These are phyloP conservation scores for Combretum micranthum DNA, from an alignment of 345 rosid genomes.

Conservation along the genomic window DNA sequence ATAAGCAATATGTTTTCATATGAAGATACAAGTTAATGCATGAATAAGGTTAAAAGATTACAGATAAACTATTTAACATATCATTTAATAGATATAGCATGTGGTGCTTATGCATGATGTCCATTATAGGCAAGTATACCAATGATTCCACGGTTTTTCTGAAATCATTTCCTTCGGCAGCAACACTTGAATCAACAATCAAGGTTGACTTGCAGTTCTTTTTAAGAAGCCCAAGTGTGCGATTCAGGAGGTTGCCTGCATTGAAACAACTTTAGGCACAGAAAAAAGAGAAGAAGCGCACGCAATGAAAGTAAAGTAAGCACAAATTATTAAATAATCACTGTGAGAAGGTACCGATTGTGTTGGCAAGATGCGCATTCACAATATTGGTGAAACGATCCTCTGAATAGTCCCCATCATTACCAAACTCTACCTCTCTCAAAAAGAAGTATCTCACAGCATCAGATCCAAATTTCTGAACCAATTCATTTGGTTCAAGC, in stretches of 20 bases:
- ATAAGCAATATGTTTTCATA: too few species aligned
- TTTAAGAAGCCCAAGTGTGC: conserved; percentile 87
- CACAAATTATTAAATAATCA: not conserved
- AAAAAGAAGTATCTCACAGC: conserved; percentile 93
- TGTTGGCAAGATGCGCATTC: conserved; percentile 96
- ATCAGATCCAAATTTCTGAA: conserved; percentile 71
- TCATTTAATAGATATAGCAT: not conserved
- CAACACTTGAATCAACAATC: conserved; percentile 61
- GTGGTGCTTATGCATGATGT: not conserved
- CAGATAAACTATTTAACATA: not conserved
- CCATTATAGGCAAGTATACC: conserved; percentile 27
- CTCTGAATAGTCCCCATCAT: conserved; percentile 92
- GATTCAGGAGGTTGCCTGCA: conserved; percentile 89
- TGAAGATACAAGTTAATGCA: too few species aligned
- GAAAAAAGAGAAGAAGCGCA: not conserved
- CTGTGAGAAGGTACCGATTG: conserved; percentile 47
- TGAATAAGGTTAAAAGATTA: not conserved
- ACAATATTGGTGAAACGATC: conserved; percentile 76
- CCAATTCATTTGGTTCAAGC: conserved; percentile 73
- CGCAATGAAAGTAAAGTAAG: too few species aligned
- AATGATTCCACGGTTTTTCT: conserved; percentile 58
- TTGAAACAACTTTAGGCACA: conserved; percentile 1
- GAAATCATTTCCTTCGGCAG: conserved; percentile 59
- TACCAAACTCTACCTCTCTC: conserved; percentile 89
- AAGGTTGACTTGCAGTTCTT: conserved; percentile 80